phyloP scores from a whole-genome alignment of 805 yeast genomes.

The Saccharomyces mikatae region DNA sequence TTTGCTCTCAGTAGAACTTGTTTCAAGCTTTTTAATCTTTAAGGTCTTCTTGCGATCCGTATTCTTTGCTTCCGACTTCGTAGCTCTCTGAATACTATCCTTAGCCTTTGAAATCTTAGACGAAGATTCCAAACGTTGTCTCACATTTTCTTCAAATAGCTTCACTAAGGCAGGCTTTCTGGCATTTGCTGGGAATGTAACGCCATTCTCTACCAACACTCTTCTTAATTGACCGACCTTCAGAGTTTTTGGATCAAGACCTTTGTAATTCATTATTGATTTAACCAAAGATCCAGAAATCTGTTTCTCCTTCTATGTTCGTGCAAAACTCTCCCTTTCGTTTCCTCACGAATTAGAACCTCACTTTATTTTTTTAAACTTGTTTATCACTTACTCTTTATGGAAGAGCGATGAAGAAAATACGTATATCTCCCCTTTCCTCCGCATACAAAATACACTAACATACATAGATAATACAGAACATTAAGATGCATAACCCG shows the following conservation, averaged over 20 bases:
- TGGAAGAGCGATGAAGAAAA: background rate
- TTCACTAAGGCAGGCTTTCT: slow-evolving; percentile 58
- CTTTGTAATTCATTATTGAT: slow-evolving; percentile 16
- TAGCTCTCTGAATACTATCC: slow-evolving; percentile 33
- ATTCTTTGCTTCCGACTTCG: slow-evolving; percentile 2
- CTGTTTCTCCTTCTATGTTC: background rate
- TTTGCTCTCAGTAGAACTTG: background rate
- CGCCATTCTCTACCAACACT: slow-evolving; percentile 49
- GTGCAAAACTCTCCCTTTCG: background rate
- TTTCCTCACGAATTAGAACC: background rate
- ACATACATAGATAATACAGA: background rate
- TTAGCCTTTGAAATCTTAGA: slow-evolving; percentile 35
- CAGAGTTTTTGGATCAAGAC: slow-evolving; percentile 56
- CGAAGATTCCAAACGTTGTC: slow-evolving; percentile 14
- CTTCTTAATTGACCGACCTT: slow-evolving; percentile 64
- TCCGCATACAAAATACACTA: background rate
- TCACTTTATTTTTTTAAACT: background rate
- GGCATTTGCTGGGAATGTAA: slow-evolving; percentile 51
- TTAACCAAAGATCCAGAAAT: background rate
- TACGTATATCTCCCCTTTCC: background rate
- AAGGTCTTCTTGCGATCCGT: background rate
- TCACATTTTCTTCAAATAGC: slow-evolving; percentile 45
- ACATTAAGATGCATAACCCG: no score
- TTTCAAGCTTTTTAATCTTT: background rate
- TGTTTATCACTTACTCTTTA: background rate